Percentiles rank a stretch among this genome's conserved stretches.
Evolutionary conservation across 2,329 filamentous ascomycete species (phyloP).

Genomic region (Daldinia eschscholtzii): DNA sequence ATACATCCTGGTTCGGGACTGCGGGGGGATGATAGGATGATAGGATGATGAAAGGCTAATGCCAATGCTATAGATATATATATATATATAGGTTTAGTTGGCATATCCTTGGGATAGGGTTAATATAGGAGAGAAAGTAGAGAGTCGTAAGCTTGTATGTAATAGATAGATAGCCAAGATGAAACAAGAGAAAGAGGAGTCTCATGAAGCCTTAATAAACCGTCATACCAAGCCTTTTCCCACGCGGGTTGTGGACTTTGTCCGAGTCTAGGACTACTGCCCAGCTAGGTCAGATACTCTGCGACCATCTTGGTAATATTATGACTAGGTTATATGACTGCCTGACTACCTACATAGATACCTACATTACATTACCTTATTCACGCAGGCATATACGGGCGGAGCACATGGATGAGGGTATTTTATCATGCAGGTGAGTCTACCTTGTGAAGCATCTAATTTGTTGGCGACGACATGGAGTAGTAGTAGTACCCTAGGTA

Average conservation of each 20-base stretch:
- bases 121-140: not conserved
- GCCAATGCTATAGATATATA: slow-evolving; percentile 4
- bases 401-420: slow-evolving; percentile 39
- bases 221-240: slow-evolving; percentile 21
- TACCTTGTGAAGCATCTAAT: slow-evolving; percentile 35
- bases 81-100: slow-evolving; percentile 8
- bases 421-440: slow-evolving; percentile 43
- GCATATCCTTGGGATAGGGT: not conserved
- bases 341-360: not conserved
- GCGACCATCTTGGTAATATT: not conserved
- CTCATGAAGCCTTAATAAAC: slow-evolving; percentile 39
- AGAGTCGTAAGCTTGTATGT: slow-evolving; percentile 4
- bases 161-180: slow-evolving; percentile 35
- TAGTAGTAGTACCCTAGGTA: slow-evolving; percentile 14
- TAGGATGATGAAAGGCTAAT: not conserved
- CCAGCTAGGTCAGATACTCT: slow-evolving; percentile 1
- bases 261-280: not conserved
- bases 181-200: slow-evolving; percentile 35
- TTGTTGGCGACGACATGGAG: slow-evolving; percentile 35
- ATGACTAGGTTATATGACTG: slow-evolving; percentile 7
- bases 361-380: no score
- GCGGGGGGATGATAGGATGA: slow-evolving; percentile 12
- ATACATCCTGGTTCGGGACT: slow-evolving; percentile 17
- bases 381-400: slow-evolving; percentile 11
- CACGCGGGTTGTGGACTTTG: not conserved